Percentiles rank a stretch among this genome's conserved stretches.
Conservation (phyloP, 169 alveolate species). For the Perkinsus olseni region DNA sequence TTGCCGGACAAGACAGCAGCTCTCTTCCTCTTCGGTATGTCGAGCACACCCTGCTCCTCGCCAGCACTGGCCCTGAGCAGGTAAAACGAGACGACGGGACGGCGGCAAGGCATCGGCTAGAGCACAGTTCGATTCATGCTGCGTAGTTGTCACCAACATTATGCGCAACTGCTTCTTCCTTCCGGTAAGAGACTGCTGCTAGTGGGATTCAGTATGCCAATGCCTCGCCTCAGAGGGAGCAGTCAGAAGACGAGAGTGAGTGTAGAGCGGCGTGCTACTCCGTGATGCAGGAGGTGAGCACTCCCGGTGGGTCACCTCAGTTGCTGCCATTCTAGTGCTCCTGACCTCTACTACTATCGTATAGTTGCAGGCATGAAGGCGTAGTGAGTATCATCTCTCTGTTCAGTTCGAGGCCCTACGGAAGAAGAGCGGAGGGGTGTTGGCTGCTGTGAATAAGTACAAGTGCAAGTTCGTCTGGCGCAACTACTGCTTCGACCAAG, state of each 20-base stretch:
- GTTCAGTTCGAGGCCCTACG: slow-evolving; percentile 2
- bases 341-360: too few species aligned
- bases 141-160: slow-evolving; percentile 28
- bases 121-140: slow-evolving; percentile 20
- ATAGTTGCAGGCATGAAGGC: too few species aligned
- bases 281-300: not conserved
- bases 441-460: slow-evolving; percentile 8
- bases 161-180: slow-evolving; percentile 20
- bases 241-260: not conserved
- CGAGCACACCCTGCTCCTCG: slow-evolving; percentile 5
- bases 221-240: not conserved
- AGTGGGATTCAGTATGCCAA: not conserved
- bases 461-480: slow-evolving; percentile 18
- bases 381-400: not conserved
- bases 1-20: slow-evolving; percentile 2
- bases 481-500: slow-evolving; percentile 25
- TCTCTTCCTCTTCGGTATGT: slow-evolving; percentile 27
- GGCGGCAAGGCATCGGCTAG: not conserved
- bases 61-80: not conserved
- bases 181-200: too few species aligned
- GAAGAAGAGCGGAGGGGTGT: slow-evolving; percentile 6
- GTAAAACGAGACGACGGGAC: not conserved
- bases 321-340: not conserved
- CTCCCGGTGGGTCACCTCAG: not conserved
- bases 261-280: not conserved